Evolutionary conservation across 73 alveolate genomes (phyloP), one percentile per base, ranked within the genome.

Genomic region (Durusdinium trenchii): DNA sequence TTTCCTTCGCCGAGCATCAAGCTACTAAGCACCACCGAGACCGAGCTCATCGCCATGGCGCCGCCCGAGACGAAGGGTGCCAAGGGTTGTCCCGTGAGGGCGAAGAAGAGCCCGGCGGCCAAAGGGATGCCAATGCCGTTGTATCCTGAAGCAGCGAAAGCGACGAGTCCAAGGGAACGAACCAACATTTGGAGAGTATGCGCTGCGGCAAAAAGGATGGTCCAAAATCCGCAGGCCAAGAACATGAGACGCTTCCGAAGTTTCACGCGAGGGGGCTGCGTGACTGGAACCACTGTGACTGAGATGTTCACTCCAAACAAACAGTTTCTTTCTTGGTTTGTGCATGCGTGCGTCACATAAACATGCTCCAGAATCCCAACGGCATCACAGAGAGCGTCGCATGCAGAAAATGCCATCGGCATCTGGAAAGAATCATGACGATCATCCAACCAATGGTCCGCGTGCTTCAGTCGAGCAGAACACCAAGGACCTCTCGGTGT

Each of bases 51-150:
- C 67, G 90, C 90, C 90, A 79, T 79, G 47, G 90, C 90, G 46
- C 90, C 90, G 69, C 90, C 90, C 20, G 90, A 79, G 40, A 87
- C 95, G 57, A 87, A 87, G 50, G 95, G 95, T 14, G 95, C 95
- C 95, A 87, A 38, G 16, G 95, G 95, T 28, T 71, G 60, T 7
- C 95, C 95, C 35, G 95, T 87, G 69, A 87, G 54, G 23, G 78
- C 79, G 38, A 47, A 99, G 79, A 99, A 99, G n/a, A 99, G 81
- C 20, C 99, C 99, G 98, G 99, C 99, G 26, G 99, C 99, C 87
- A 99, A 79, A 0, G 99, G 99, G 52, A 99, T 99, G 86, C 99
- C 96, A 43, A 99, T 85, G 83, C 99, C 71, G 91, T 99, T 99
- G 99, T 99, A 99, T 60, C 84, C 84, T 73, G 52, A n/a, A 42